These are phyloP conservation scores for Chalciporus piperatus DNA, from an alignment of 768 basidiomycete species.

Conservation along the genomic window DNA sequence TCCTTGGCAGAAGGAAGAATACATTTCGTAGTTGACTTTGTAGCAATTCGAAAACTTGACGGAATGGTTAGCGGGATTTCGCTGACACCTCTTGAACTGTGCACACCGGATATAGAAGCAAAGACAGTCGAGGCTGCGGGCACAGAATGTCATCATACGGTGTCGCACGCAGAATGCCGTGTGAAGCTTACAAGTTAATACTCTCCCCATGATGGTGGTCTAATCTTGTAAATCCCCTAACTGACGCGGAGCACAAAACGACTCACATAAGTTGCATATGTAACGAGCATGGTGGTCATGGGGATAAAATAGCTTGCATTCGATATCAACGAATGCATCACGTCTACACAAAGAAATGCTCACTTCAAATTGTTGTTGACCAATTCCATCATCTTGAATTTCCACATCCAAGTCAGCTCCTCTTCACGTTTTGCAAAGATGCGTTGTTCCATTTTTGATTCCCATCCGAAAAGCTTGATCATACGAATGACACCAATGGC, in stretches of 20 bases:
- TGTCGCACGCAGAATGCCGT: not conserved
- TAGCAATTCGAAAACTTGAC: constrained; percentile 55
- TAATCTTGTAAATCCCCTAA: not conserved
- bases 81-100: not conserved
- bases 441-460: constrained; percentile 49
- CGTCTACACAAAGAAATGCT: constrained; percentile 5
- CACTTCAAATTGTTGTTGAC: constrained; percentile 44
- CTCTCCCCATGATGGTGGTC: not conserved
- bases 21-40: constrained; percentile 43
- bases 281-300: constrained; percentile 59
- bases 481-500: constrained; percentile 46
- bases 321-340: not conserved
- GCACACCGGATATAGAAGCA: constrained; percentile 31
- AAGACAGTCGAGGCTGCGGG: constrained; percentile 34
- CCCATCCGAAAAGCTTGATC: constrained; percentile 48
- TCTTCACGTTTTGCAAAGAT: constrained; percentile 56
- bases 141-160: not conserved
- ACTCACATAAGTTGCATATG: constrained; percentile 57
- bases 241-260: too few relatives aligned
- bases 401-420: constrained; percentile 45
- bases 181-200: not conserved
- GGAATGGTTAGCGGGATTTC: not conserved
- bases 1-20: constrained; percentile 30
- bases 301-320: constrained; percentile 53
- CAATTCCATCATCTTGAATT: constrained; percentile 42